Evolutionary conservation across 805 yeast species (phyloP), one percentile per base, ranked within the genome.

Genomic region (Teunomyces panamensis): DNA sequence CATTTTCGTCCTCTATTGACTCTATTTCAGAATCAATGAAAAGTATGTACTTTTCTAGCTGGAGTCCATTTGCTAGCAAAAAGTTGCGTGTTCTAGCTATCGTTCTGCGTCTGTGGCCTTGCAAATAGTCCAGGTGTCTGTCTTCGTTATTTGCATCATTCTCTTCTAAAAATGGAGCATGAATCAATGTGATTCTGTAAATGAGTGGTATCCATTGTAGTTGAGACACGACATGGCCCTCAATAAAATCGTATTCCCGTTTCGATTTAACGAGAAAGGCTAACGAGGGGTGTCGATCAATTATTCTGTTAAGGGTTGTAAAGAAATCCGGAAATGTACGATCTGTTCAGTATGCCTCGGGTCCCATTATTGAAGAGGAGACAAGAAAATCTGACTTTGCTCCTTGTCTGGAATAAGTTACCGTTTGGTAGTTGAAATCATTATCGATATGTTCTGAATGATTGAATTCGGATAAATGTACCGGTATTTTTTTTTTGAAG

Each of bases 41-140:
- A 30, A 72, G 48, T 2, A 70, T 64, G 48, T 61, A 69, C 42
- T 65, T 56, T 48, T 71, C 72, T 20, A 52, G 45, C 13, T 48
- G 54, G 39, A 72, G 53, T 4, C 65, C 56, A 36, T 59, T 57
- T 43, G 59, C 50, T 27, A 69, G 48, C 4, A 67, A 54, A 54
- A 68, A 70, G 55, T 71, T 72, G 48, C 77, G 56, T 8, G 68
- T 56, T 29, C 67, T 54, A 13, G 75, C 75, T 27, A 71, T 67
- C 17, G 60, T 54, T 43, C 74, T 54, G 26, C 77, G 56, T 30
- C 77, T 56, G 14, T 52, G 47, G 45, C 71, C 53, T 52, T 73
- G 76, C 7, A 68, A 53, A 7, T 43, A 44, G 39, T 59, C 64
- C 6, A 53, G 47, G 42, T 66, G 71, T 42, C 72, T 57, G 33